A percentile compares a stretch with the other conserved stretches of the same genome.
Conservation (phyloP, 176 grass and related monocot genomes). For the Poa pratensis region DNA sequence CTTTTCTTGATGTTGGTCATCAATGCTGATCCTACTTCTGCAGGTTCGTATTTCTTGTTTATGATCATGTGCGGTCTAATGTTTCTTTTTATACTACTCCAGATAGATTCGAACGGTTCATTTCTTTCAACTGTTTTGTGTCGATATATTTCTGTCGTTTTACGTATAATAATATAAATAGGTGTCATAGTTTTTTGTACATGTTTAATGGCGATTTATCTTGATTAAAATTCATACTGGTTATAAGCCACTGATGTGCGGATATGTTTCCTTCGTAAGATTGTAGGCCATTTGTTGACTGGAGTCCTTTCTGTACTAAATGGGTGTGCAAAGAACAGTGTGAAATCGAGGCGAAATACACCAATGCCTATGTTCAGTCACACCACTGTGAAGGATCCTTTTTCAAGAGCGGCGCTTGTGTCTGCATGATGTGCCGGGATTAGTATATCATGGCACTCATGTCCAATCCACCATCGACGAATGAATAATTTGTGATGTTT, state of each 20-base stretch:
- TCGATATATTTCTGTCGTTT: neutral
- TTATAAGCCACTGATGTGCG: neutral
- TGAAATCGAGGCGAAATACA: neutral
- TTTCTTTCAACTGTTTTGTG: neutral
- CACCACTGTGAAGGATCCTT: neutral
- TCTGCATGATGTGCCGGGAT: neutral
- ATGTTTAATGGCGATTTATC: neutral
- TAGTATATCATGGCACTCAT: neutral
- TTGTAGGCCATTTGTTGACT: neutral
- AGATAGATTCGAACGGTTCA: neutral
- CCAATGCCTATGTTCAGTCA: neutral
- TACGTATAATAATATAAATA: neutral
- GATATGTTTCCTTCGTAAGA: neutral
- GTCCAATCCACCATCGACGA: neutral
- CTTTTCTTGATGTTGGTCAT: neutral
- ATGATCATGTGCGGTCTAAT: neutral
- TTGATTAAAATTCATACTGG: neutral
- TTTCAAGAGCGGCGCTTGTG: neutral
- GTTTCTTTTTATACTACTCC: neutral
- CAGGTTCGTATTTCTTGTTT: neutral
- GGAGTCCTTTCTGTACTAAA: neutral
- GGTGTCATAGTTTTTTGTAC: neutral
- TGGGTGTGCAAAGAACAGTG: neutral
- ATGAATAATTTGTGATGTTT: neutral
- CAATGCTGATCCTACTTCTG: neutral